Base-by-base conservation (phyloP, 2,329 filamentous ascomycete genomes). In the Gyromitra esculenta region DNA sequence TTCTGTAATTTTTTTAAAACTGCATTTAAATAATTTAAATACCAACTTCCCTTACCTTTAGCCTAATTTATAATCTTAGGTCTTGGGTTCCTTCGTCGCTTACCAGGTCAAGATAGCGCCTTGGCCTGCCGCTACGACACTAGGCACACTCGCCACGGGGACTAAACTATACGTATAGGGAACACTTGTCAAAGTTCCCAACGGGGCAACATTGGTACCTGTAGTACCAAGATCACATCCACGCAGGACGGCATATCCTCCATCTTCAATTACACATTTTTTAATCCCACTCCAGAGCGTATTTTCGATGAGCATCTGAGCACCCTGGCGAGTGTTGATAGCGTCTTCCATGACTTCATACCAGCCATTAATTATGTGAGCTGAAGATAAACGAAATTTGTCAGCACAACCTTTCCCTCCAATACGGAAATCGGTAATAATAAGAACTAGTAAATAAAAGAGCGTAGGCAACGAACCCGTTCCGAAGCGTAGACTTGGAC, bases 401-500 rank as follows among this genome's bases (percentile, higher is more conserved):
- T 63, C 41, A 69, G 56, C 25, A 52, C 25, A n/a, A 7, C 25
- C 25, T 11, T 43, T 57, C 37, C 25, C n/a, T 31, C 4, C 25
- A 3, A 31, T 2, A 31, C 25, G 4, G 4, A 31, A 31, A 31
- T 31, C 4, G 25, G 25, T 31, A 31, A 31, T 31, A 31, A 31
- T 31, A 31, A 31, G 2, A 31, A 31, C 25, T 31, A 31, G 2
- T 31, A 31, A 31, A 31, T 31, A 31, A 31, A 31, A 31, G 25
- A 31, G 3, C 25, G 0, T 31, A 31, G 25, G 25, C 2, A 31
- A 39, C 63, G 7, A 60, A 73, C 73, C 68, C n/a, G 72, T 91
- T 45, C 90, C 90, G 84, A 91, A 91, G 79, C 90, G 89, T 82
- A 91, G 82, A 1, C 87, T 88, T 2, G 90, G 90, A 0, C 84